Evolutionary conservation across 495 filamentous ascomycete genomes (phyloP).

Genomic region (Astrothelium subdiscretum): DNA sequence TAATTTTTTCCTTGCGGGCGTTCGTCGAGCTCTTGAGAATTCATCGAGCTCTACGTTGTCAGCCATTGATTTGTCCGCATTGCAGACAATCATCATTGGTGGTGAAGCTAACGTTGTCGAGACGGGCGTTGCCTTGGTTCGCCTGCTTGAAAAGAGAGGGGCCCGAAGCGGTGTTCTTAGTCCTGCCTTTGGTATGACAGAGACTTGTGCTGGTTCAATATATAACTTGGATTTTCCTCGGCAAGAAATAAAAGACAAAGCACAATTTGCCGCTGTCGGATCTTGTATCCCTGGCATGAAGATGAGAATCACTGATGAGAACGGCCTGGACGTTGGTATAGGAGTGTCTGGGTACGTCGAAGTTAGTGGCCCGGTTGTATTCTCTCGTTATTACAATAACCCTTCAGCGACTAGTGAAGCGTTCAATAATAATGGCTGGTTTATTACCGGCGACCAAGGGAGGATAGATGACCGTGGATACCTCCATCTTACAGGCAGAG

Average conservation of each 20-base stretch:
- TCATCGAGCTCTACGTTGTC: background rate
- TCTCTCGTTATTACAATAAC: background rate
- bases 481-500: background rate
- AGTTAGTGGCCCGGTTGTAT: background rate
- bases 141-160: background rate
- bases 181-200: background rate
- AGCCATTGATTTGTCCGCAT: background rate
- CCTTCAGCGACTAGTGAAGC: background rate
- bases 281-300: background rate
- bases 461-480: background rate
- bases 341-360: background rate
- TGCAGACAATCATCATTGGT: background rate
- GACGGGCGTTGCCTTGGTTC: background rate
- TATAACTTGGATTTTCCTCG: background rate
- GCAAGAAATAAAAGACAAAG: background rate
- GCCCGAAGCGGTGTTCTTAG: background rate
- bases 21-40: background rate
- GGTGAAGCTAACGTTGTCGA: background rate
- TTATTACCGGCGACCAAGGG: background rate
- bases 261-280: background rate
- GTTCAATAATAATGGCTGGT: background rate
- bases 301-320: background rate
- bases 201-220: background rate
- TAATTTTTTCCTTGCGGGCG: background rate
- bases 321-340: background rate